Evolutionary conservation across 2,329 filamentous ascomycete species (phyloP).

Genomic region (Aspergillus phoenicis): DNA sequence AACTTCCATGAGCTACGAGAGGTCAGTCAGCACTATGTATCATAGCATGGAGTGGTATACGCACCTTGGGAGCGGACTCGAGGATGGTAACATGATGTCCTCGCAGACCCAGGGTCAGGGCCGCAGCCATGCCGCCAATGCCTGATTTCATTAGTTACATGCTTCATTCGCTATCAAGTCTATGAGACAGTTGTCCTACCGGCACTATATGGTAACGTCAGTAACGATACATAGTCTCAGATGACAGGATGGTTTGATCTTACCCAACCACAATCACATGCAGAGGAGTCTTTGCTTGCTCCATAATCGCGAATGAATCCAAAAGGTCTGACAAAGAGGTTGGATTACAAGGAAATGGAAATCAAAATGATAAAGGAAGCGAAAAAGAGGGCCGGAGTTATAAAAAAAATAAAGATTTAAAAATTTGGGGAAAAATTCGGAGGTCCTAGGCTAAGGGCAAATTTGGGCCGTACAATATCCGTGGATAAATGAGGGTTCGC

Average conservation of each 20-base stretch:
- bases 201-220: constrained; percentile 25
- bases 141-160: constrained; percentile 24
- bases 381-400: background rate
- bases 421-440: background rate
- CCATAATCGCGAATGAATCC: constrained; percentile 23
- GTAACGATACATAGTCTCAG: background rate
- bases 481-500: background rate
- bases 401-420: background rate
- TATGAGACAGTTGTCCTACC: constrained; percentile 26
- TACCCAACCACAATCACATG: constrained; percentile 41
- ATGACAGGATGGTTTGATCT: constrained; percentile 9
- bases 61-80: constrained; percentile 39
- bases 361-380: background rate
- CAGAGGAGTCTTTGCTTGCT: constrained; percentile 31
- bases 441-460: background rate
- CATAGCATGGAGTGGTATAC: background rate
- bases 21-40: constrained; percentile 8
- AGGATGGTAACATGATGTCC: constrained; percentile 38
- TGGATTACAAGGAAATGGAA: background rate
- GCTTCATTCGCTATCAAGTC: background rate
- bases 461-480: background rate
- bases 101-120: constrained; percentile 36
- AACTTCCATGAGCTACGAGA: constrained; percentile 50
- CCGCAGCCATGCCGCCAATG: constrained; percentile 41
- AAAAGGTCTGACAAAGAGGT: background rate